A percentile compares a stretch with the other conserved stretches of the same genome.
Evolutionary conservation across 2,329 filamentous ascomycete genomes (phyloP).

Genomic region (Leptographium wingfieldii): DNA sequence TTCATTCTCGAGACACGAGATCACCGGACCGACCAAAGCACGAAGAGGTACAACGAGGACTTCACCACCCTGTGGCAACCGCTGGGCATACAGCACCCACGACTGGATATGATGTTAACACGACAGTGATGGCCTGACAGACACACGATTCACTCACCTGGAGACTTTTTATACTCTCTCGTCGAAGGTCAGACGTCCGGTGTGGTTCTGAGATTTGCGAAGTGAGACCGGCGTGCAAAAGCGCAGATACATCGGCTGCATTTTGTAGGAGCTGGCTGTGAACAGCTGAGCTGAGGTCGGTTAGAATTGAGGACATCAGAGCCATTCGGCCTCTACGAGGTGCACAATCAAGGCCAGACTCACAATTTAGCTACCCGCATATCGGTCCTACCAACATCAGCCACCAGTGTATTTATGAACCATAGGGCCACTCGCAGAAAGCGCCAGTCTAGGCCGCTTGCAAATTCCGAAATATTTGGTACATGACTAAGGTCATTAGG

Average conservation of each 20-base stretch:
- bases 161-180: conserved; percentile 47
- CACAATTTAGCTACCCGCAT: conserved; percentile 45
- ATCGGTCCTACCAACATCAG: conserved; percentile 57
- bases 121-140: not conserved
- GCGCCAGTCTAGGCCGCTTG: conserved; percentile 31
- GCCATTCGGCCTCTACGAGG: not conserved
- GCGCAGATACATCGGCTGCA: conserved; percentile 32
- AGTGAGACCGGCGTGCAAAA: conserved; percentile 25
- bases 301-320: not conserved
- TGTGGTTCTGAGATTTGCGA: not conserved
- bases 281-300: conserved; percentile 20
- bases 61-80: conserved; percentile 43
- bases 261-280: conserved; percentile 40
- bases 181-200: conserved; percentile 24
- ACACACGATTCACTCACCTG: conserved; percentile 31
- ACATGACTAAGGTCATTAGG: conserved; percentile 34
- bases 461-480: conserved; percentile 29
- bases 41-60: conserved; percentile 47
- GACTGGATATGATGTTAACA: conserved; percentile 30
- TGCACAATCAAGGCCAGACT: conserved; percentile 10
- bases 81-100: conserved; percentile 64
- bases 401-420: conserved; percentile 51
- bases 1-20: conserved; percentile 47
- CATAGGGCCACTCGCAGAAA: conserved; percentile 48
- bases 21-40: conserved; percentile 44